These are phyloP conservation scores for Diaporthe ilicicola DNA, from an alignment of 2,329 filamentous ascomycete species.

Conservation along the genomic window DNA sequence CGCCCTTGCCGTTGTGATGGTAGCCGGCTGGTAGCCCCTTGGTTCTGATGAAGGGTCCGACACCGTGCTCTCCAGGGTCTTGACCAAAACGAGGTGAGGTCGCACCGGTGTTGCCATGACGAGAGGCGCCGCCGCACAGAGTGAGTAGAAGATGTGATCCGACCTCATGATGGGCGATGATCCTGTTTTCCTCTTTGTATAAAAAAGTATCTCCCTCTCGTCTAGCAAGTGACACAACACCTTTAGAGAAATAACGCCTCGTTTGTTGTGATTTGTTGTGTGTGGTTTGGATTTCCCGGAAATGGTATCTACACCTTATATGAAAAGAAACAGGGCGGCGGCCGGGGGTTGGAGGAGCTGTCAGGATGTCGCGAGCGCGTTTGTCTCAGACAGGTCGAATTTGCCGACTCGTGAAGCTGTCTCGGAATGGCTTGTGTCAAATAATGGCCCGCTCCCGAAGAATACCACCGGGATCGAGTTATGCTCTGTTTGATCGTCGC, in stretches of 20 bases:
- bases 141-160: conserved; percentile 19
- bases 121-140: conserved; percentile 24
- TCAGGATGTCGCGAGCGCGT: conserved; percentile 22
- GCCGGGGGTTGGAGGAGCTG: not conserved
- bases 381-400: conserved; percentile 21
- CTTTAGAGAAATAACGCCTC: not conserved
- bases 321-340: not conserved
- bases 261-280: not conserved
- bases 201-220: not conserved
- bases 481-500: conserved; percentile 19
- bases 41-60: not conserved
- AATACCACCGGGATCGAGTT: not conserved
- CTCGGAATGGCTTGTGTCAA: conserved; percentile 21
- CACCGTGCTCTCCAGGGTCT: conserved; percentile 4
- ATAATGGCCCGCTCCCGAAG: not conserved
- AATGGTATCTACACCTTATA: no score
- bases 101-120: conserved; percentile 8
- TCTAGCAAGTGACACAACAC: not conserved
- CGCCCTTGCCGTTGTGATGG: not conserved
- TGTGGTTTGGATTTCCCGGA: no score
- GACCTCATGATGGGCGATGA: conserved; percentile 29
- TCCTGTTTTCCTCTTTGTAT: not conserved
- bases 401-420: conserved; percentile 22
- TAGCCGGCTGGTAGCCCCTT: not conserved
- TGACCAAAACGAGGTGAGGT: conserved; percentile 7